Evolutionary conservation across 2,329 filamentous ascomycete genomes (phyloP).

Genomic region (Emergomyces pasteurianus): DNA sequence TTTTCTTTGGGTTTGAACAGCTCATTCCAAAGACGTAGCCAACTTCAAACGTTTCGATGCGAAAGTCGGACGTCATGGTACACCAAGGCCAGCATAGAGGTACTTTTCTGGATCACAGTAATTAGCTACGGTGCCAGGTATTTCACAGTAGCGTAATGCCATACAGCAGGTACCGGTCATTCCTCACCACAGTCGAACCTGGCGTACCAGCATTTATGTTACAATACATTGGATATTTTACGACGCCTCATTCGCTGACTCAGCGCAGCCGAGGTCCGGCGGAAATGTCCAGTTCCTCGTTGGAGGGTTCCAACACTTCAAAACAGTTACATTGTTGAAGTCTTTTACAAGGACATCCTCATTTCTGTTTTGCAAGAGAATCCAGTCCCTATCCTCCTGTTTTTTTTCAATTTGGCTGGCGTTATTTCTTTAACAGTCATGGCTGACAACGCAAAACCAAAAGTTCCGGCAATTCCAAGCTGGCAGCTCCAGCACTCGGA

Average conservation of each 20-base stretch:
- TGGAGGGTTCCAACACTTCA: too few species aligned
- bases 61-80: background rate
- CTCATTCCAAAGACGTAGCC: background rate
- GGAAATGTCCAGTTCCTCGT: too few species aligned
- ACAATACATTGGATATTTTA: background rate
- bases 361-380: background rate
- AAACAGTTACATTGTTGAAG: too few species aligned
- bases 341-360: background rate
- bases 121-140: background rate
- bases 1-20: background rate
- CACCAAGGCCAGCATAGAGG: background rate
- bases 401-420: background rate
- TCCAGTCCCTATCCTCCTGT: background rate
- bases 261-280: constrained; percentile 2
- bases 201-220: background rate
- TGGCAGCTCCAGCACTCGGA: constrained; percentile 24
- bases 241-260: background rate
- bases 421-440: constrained; percentile 13
- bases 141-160: background rate
- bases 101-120: background rate
- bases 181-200: background rate
- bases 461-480: constrained; percentile 24
- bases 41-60: background rate
- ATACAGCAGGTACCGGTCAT: background rate
- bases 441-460: constrained; percentile 20